Evolutionary conservation across 1,139 yeast species (phyloP).

Genomic region (Taiozyma onychis): DNA sequence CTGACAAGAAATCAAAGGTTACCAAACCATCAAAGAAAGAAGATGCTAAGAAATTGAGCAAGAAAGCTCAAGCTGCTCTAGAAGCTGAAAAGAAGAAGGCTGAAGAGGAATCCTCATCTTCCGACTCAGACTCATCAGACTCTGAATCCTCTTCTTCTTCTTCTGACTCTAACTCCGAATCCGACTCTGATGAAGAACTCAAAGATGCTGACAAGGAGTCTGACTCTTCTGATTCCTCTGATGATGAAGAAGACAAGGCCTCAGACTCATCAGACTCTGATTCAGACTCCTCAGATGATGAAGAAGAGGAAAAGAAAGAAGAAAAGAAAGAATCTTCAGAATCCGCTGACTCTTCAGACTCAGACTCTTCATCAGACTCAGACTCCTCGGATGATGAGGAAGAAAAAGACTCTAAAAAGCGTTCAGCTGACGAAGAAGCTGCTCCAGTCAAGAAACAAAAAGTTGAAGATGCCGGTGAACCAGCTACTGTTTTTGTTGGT

Average conservation of each 20-base stretch:
- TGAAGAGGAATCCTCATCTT: constrained; percentile 16
- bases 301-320: constrained; percentile 24
- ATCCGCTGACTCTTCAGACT: constrained; percentile 14
- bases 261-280: constrained; percentile 12
- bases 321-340: constrained; percentile 18
- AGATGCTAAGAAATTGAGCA: constrained; percentile 26
- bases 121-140: constrained; percentile 14
- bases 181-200: constrained; percentile 17
- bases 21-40: constrained; percentile 26
- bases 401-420: constrained; percentile 25
- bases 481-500: constrained; percentile 92
- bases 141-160: constrained; percentile 1
- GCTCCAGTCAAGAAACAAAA: constrained; percentile 23
- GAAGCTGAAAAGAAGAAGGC: constrained; percentile 30
- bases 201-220: constrained; percentile 19
- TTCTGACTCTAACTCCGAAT: constrained; percentile 3
- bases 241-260: constrained; percentile 23
- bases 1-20: constrained; percentile 21
- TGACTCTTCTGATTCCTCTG: constrained; percentile 17
- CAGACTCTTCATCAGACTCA: constrained; percentile 15
- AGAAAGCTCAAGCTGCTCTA: constrained; percentile 30
- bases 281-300: constrained; percentile 11
- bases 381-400: constrained; percentile 18
- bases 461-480: constrained; percentile 37
- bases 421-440: constrained; percentile 24